A percentile compares a stretch with the other conserved stretches of the same genome.
Evolutionary conservation across 2,329 filamentous ascomycete genomes (phyloP).

Genomic region (Alternaria novae-zelandiae): DNA sequence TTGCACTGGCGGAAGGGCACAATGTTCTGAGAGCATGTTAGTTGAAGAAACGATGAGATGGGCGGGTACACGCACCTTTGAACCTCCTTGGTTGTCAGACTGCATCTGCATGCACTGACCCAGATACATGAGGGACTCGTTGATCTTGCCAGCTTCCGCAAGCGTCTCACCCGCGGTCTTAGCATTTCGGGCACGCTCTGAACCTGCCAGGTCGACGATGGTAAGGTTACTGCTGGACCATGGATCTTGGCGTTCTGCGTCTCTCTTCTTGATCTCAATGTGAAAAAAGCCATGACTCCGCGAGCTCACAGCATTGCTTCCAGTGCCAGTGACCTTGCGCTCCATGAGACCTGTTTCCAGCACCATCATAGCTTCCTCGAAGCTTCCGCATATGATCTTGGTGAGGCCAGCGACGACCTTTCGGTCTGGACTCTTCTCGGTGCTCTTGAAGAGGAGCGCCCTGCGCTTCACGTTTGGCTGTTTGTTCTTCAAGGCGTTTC

Average conservation of each 20-base stretch:
- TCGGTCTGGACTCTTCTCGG: slow-evolving; percentile 84
- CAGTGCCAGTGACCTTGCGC: slow-evolving; percentile 85
- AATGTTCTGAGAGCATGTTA: slow-evolving; percentile 58
- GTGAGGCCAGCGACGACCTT: slow-evolving; percentile 92
- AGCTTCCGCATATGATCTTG: slow-evolving; percentile 83
- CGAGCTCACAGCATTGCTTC: slow-evolving; percentile 90
- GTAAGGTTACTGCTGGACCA: slow-evolving; percentile 84
- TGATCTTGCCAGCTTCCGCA: slow-evolving; percentile 96
- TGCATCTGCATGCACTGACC: slow-evolving; percentile 97
- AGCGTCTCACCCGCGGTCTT: slow-evolving; percentile 93
- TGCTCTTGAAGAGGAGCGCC: slow-evolving; percentile 88
- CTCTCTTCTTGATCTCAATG: slow-evolving; percentile 88
- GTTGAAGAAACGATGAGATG: background rate
- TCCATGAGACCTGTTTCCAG: slow-evolving; percentile 89
- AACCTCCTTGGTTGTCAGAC: slow-evolving; percentile 75
- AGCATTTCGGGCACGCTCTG: slow-evolving; percentile 88
- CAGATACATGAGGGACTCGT: slow-evolving; percentile 97
- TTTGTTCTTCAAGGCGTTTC: slow-evolving; percentile 63
- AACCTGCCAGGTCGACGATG: slow-evolving; percentile 91
- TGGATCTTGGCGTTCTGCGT: slow-evolving; percentile 59
- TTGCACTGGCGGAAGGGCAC: slow-evolving; percentile 71
- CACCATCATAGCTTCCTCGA: slow-evolving; percentile 86
- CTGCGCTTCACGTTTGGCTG: slow-evolving; percentile 66
- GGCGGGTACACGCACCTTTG: slow-evolving; percentile 64
- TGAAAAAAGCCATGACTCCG: slow-evolving; percentile 96